Percentiles rank a stretch among this genome's conserved stretches.
These are phyloP conservation scores for Aspergillus sp. DNA, from an alignment of 2,329 filamentous ascomycete genomes.

Conservation along the genomic window DNA sequence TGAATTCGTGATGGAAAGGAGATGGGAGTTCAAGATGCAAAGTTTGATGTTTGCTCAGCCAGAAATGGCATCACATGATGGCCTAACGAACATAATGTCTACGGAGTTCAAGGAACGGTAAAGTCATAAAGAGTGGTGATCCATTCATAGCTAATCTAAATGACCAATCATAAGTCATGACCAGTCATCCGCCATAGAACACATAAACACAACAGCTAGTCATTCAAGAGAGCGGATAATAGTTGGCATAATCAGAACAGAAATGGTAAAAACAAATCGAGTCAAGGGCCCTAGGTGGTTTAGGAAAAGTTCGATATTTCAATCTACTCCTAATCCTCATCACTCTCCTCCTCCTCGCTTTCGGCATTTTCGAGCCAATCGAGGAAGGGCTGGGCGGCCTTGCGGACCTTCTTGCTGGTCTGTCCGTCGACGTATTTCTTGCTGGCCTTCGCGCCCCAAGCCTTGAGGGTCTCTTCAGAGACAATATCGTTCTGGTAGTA, in stretches of 20 bases:
- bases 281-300: not conserved
- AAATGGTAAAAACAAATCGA: not conserved
- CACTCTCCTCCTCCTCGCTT: slow-evolving; percentile 59
- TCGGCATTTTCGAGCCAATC: slow-evolving; percentile 88
- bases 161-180: not conserved
- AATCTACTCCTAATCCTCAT: slow-evolving; percentile 43
- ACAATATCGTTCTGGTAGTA: slow-evolving; percentile 89
- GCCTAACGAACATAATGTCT: not conserved
- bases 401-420: slow-evolving; percentile 90
- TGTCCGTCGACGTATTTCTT: slow-evolving; percentile 94
- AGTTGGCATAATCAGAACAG: slow-evolving; percentile 4
- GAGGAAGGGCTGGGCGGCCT: slow-evolving; percentile 88
- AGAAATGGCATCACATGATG: no score
- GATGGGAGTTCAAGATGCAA: no score
- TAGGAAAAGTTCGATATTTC: not conserved
- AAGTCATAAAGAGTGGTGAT: not conserved
- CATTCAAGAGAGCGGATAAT: slow-evolving; percentile 6
- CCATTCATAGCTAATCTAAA: slow-evolving; percentile 3
- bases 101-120: not conserved
- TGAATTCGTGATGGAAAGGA: no score
- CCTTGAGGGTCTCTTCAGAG: slow-evolving; percentile 77
- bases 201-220: not conserved
- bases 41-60: no score
- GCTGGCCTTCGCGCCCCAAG: slow-evolving; percentile 91
- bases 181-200: not conserved